A percentile compares a stretch with the other conserved stretches of the same genome.
phyloP scores from a whole-genome alignment of 495 filamentous ascomycete species.

The Friedmanniomyces endolithicus region DNA sequence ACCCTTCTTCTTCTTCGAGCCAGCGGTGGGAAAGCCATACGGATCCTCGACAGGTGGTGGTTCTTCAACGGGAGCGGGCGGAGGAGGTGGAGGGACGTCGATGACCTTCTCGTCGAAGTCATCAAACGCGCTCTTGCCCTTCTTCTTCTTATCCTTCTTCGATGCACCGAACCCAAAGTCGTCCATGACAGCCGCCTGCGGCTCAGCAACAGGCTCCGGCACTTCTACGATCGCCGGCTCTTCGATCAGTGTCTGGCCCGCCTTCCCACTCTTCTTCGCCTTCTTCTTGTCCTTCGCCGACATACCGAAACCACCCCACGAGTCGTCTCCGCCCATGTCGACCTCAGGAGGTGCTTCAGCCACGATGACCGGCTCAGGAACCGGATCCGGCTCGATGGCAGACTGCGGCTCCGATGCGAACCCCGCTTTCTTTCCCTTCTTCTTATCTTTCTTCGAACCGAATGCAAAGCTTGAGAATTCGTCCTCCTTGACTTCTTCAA shows the following conservation, averaged over 20 bases:
- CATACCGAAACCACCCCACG: neutral
- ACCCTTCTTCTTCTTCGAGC: slow-evolving; percentile 17
- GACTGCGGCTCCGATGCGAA: neutral
- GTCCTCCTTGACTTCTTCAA: slow-evolving; percentile 2
- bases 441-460: slow-evolving; percentile 13
- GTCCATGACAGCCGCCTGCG: slow-evolving; percentile 8
- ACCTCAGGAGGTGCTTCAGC: neutral
- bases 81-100: slow-evolving; percentile 10
- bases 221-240: slow-evolving; percentile 19
- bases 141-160: slow-evolving; percentile 32
- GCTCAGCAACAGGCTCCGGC: slow-evolving; percentile 5
- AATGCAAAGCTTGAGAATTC: neutral
- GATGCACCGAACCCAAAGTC: slow-evolving; percentile 16
- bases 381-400: neutral
- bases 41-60: neutral
- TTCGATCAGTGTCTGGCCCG: neutral
- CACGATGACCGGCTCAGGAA: neutral
- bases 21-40: slow-evolving; percentile 6
- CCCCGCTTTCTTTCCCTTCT: slow-evolving; percentile 14
- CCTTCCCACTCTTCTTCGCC: slow-evolving; percentile 4
- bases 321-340: neutral
- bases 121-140: slow-evolving; percentile 7
- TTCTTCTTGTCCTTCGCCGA: slow-evolving; percentile 22
- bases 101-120: slow-evolving; percentile 2
- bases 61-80: neutral